Conservation (phyloP, 2,329 filamentous ascomycete species). For the Penicillium sclerotiorum region DNA sequence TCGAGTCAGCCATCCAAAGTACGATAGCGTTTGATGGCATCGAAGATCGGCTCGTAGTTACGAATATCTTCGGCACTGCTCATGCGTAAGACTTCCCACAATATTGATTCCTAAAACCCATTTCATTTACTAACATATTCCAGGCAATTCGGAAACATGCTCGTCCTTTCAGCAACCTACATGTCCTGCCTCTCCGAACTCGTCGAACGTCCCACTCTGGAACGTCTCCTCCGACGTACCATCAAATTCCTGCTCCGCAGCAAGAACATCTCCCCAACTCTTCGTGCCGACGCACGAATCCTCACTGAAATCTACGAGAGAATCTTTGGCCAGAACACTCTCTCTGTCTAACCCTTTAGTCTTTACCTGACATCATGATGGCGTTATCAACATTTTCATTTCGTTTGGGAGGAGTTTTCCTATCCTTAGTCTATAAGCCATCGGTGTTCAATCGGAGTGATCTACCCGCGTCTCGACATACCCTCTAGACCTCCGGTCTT, state of each 20-base stretch:
- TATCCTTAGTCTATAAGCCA: not conserved
- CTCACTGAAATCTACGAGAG: conserved; percentile 57
- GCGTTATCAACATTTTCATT: not conserved
- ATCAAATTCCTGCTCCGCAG: conserved; percentile 74
- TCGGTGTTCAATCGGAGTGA: not conserved
- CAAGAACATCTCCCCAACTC: conserved; percentile 71
- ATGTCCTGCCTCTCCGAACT: conserved; percentile 65
- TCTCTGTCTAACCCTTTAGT: no score
- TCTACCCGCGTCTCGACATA: not conserved
- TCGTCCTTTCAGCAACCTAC: conserved; percentile 84
- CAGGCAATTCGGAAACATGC: conserved; percentile 95
- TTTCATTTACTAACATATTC: conserved; percentile 24
- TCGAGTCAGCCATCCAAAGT: conserved; percentile 78
- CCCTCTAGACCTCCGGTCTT: not conserved
- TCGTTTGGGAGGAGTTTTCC: not conserved
- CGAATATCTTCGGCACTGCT: conserved; percentile 93
- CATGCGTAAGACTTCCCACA: conserved; percentile 73
- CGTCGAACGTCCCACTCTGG: conserved; percentile 60
- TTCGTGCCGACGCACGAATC: conserved; percentile 74
- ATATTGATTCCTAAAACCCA: not conserved
- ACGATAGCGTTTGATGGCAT: conserved; percentile 77
- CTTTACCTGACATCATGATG: not conserved
- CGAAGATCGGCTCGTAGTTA: conserved; percentile 71
- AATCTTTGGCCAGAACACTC: conserved; percentile 45
- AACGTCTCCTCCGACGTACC: conserved; percentile 68